A percentile compares a stretch with the other conserved stretches of the same genome.
phyloP scores from a whole-genome alignment of 306 rosid genomes.

The Fagus crenata region DNA sequence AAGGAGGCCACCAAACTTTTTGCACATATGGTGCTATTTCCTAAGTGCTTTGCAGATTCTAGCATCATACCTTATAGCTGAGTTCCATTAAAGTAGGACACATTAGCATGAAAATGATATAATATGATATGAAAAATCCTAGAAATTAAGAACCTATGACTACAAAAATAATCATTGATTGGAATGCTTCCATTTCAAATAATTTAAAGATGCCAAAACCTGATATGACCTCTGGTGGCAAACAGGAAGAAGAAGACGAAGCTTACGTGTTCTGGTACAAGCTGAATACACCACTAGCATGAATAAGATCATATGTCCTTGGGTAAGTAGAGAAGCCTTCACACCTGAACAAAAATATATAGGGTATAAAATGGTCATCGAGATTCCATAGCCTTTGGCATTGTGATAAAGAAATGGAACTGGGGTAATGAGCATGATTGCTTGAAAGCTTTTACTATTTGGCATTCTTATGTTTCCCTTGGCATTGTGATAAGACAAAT shows the following conservation, averaged over 20 bases:
- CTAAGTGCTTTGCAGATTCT: not conserved
- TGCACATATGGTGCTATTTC: not conserved
- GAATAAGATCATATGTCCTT: conserved; percentile 92
- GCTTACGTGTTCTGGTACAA: conserved; percentile 75
- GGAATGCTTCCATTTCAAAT: conserved; percentile 5
- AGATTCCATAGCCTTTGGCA: conserved; percentile 12
- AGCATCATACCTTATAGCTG: too few species aligned
- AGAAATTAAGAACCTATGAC: not conserved
- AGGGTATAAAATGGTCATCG: conserved; percentile 16
- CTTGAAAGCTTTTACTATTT: not conserved
- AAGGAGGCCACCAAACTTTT: not conserved
- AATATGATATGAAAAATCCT: not conserved
- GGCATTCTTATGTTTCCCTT: not conserved
- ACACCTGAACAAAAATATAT: conserved; percentile 62
- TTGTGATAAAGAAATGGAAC: conserved; percentile 11
- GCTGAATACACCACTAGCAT: conserved; percentile 76
- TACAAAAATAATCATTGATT: not conserved
- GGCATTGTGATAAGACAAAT: not conserved
- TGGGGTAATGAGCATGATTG: not conserved
- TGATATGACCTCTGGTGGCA: conserved; percentile 2
- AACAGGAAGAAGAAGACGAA: conserved; percentile 31
- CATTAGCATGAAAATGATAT: not conserved
- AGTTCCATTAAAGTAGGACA: not conserved
- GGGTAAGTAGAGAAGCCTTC: conserved; percentile 99
- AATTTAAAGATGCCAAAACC: conserved; percentile 3